A percentile compares a stretch with the other conserved stretches of the same genome.
These are phyloP conservation scores for Trichoderma brevicompactum DNA, from an alignment of 2,329 filamentous ascomycete genomes.

Conservation along the genomic window DNA sequence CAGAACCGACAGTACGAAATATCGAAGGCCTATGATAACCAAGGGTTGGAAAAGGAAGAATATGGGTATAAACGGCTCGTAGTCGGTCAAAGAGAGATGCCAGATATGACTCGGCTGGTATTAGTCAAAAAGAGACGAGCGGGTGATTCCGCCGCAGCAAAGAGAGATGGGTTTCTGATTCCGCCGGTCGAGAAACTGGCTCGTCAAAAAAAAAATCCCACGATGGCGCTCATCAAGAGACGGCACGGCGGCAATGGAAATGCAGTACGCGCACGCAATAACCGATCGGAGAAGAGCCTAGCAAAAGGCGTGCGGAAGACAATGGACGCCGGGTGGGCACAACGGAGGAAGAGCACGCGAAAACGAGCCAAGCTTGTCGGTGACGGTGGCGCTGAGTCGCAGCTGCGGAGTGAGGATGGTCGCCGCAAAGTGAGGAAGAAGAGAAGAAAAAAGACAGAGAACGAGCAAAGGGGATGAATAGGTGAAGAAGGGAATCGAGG, in stretches of 20 bases:
- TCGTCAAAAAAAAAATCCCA: not conserved
- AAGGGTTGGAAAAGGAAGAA: not conserved
- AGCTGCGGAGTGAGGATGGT: not conserved
- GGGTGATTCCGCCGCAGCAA: not conserved
- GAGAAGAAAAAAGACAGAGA: not conserved
- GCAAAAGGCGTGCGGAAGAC: constrained; percentile 14
- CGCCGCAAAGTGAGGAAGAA: constrained; percentile 8
- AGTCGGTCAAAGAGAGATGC: constrained; percentile 1
- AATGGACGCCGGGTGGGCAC: not conserved
- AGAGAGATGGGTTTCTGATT: not conserved
- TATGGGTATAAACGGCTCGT: not conserved
- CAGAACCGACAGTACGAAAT: constrained; percentile 35
- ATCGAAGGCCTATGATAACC: not conserved
- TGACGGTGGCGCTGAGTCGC: not conserved
- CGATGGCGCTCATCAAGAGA: constrained; percentile 1
- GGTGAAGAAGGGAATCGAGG: not conserved
- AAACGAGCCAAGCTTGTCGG: constrained; percentile 9
- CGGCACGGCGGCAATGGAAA: not conserved
- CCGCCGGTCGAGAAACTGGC: not conserved
- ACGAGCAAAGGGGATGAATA: constrained; percentile 1
- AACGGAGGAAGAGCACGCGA: constrained; percentile 4
- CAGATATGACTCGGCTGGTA: not conserved
- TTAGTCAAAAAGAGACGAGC: not conserved
- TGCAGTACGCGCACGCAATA: constrained; percentile 7
- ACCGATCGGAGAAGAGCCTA: not conserved